These are phyloP conservation scores for Mycena crocata DNA, from an alignment of 768 basidiomycete species.

Conservation along the genomic window DNA sequence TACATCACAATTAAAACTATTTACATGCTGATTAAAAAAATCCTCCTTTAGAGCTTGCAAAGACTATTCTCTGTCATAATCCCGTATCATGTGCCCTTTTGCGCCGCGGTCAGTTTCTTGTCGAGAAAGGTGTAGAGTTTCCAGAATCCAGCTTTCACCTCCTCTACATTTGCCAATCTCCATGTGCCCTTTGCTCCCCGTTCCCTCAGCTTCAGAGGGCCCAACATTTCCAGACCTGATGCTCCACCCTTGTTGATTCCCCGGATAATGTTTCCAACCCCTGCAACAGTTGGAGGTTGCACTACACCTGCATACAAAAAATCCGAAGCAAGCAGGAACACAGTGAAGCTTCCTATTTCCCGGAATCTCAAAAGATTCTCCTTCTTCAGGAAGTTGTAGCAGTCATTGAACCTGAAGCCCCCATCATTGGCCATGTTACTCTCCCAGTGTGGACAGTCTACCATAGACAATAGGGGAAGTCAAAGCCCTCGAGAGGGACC, in stretches of 20 bases:
- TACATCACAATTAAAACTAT: too few relatives aligned
- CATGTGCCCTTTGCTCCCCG: background rate
- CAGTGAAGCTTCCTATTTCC: background rate
- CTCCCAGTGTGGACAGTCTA: conserved; percentile 8
- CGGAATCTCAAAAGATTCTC: background rate
- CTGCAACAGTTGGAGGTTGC: background rate
- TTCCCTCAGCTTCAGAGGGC: background rate
- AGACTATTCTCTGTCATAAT: conserved; percentile 6
- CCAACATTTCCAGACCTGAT: background rate
- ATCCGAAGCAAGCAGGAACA: conserved; percentile 2
- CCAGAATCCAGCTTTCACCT: background rate
- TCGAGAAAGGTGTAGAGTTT: background rate
- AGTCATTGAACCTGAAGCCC: background rate
- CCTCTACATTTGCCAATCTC: background rate
- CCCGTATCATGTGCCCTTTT: background rate
- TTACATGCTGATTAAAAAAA: too few relatives aligned
- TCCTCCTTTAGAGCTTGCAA: background rate
- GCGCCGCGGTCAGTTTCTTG: background rate
- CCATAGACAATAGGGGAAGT: background rate
- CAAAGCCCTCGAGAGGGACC: too few relatives aligned
- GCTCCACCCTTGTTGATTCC: conserved; percentile 1
- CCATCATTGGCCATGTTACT: background rate
- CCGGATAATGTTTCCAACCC: conserved; percentile 4
- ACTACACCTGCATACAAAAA: conserved; percentile 7
- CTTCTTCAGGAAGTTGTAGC: conserved; percentile 3